Conservation (phyloP, 306 rosid species). For the Mimosa pudica region DNA sequence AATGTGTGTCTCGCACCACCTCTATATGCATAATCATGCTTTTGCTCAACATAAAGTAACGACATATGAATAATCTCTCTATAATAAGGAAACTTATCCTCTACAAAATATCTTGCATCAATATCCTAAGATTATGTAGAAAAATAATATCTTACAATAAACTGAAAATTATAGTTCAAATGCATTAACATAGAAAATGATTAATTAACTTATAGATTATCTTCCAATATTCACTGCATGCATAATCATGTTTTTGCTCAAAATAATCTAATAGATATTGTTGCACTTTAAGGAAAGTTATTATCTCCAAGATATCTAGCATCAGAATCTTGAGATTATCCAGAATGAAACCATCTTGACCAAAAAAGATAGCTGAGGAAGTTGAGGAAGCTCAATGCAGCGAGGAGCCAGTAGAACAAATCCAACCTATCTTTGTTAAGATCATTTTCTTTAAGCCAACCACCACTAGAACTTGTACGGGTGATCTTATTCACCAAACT, state of each 20-base stretch:
- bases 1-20: no score
- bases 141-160: no score
- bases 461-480: slow-evolving; percentile 42
- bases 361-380: slow-evolving; percentile 82
- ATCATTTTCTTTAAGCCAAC: neutral
- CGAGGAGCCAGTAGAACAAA: slow-evolving; percentile 24
- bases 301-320: slow-evolving; percentile 21
- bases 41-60: neutral
- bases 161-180: no score
- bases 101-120: neutral
- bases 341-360: slow-evolving; percentile 62
- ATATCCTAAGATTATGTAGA: neutral
- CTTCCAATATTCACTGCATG: neutral
- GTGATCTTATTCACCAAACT: slow-evolving; percentile 77
- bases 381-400: slow-evolving; percentile 76
- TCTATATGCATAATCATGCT: neutral
- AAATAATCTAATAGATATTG: neutral
- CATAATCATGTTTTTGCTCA: neutral
- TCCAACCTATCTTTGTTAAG: neutral
- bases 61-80: neutral
- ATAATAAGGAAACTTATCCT: neutral
- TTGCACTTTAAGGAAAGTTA: neutral
- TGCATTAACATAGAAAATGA: no score
- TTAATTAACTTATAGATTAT: neutral
- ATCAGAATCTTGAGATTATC: slow-evolving; percentile 22